Base-by-base conservation (phyloP, 768 basidiomycete genomes). In the Podaxis mareebaensis region DNA sequence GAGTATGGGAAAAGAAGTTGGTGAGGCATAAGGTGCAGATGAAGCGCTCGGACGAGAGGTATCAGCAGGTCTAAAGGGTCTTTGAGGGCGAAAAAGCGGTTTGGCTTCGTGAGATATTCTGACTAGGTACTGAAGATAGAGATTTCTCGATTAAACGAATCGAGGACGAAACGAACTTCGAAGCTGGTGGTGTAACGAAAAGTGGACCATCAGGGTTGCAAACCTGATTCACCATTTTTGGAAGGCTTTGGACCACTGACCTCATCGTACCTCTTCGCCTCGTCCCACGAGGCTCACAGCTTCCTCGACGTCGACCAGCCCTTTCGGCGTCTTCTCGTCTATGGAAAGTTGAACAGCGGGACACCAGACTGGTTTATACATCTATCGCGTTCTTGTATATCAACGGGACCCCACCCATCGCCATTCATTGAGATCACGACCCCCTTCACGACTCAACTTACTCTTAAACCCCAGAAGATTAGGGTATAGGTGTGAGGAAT, bases 1-100 rank as follows among this genome's bases (percentile, higher is more conserved):
- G 36, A 17, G 30, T 44, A 54, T 62, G 61, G 11, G 61, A 61
- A 55, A 55, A 62, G 61, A 62, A 62, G 61, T 15, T 13, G 53
- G 26, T 28, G 42, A 24, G 53, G 17, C 61, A 62, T 62, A 38
- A 44, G 61, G 54, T 28, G 11, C 28, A 11, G 30, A 30, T 15
- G 28, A 38, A 17, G 3, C 24, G 24, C n/a, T 39, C 24, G 33
- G 44, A 33, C 5, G 20, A n/a, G n/a, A 33, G 26, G 28, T 30
- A 54, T 53, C 53, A 33, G 53, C 24, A n/a, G 60, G 40, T 61
- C 24, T 3, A 28, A 22, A 3, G 30, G 30, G 6, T 22, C 20
- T 30, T 36, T n/a, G 28, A 22, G 28, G 20, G 3, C 1, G 7
- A 8, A n/a, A 36, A 40, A 53, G 26, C 17, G 1, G 20, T 20